Percentiles rank a stretch among this genome's conserved stretches.
phyloP scores from a whole-genome alignment of 768 basidiomycete species.

The Collybiopsis confluens region DNA sequence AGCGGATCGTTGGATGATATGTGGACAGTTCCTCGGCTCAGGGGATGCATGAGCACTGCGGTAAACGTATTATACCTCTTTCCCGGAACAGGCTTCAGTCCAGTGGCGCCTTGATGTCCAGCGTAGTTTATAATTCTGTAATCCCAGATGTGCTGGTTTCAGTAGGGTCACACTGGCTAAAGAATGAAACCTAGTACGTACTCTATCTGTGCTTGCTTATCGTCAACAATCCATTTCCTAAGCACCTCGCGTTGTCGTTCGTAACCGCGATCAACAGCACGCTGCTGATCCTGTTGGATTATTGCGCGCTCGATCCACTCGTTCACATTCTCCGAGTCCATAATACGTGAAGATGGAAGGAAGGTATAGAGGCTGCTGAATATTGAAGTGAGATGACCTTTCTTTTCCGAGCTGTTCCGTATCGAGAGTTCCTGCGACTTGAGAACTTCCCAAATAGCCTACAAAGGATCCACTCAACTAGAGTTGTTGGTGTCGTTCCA shows the following conservation, averaged over 20 bases:
- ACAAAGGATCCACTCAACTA: constrained; percentile 13
- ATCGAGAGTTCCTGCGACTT: too few relatives aligned
- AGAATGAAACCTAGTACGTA: constrained; percentile 16
- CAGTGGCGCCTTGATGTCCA: constrained; percentile 6
- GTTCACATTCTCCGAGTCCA: not conserved
- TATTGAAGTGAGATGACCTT: constrained; percentile 12
- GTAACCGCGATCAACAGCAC: constrained; percentile 14
- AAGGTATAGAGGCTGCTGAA: constrained; percentile 4
- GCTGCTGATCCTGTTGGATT: constrained; percentile 23
- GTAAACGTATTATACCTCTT: constrained; percentile 12
- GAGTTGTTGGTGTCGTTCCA: constrained; percentile 8
- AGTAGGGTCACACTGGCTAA: constrained; percentile 4
- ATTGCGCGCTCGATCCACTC: constrained; percentile 18
- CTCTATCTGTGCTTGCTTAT: constrained; percentile 14
- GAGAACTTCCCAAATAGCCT: not conserved
- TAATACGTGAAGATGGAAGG: not conserved
- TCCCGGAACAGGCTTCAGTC: not conserved
- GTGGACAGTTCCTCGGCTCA: constrained; percentile 26
- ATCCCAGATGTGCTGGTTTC: not conserved
- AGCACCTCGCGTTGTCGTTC: constrained; percentile 10
- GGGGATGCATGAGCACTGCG: constrained; percentile 24
- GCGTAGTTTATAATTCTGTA: constrained; percentile 8
- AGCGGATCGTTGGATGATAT: constrained; percentile 2
- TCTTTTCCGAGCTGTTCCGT: constrained; percentile 10
- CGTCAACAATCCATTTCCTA: constrained; percentile 8